These are phyloP conservation scores for Globisporangium orthogonon DNA, from an alignment of 352 stramenopile species.

Conservation along the genomic window DNA sequence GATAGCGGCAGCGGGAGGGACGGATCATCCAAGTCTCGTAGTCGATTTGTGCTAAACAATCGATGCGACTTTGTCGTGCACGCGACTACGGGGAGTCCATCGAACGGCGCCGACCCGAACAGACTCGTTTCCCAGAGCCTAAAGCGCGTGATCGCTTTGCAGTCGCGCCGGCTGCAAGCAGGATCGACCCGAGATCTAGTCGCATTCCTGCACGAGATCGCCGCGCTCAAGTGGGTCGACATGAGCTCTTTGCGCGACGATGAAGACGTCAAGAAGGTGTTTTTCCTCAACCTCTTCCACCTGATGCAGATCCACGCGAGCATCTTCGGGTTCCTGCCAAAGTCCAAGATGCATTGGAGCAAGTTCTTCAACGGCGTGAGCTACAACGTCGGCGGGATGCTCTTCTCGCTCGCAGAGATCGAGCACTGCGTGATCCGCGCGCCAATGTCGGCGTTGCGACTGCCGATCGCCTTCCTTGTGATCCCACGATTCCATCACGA, in stretches of 20 bases:
- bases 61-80: conserved; percentile 23
- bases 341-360: conserved; percentile 41
- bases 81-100: background rate
- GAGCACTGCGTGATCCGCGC: conserved; percentile 46
- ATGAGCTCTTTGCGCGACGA: conserved; percentile 13
- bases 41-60: conserved; percentile 44
- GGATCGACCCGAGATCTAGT: conserved; percentile 30
- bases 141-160: conserved; percentile 14
- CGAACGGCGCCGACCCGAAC: conserved; percentile 9
- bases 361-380: conserved; percentile 55
- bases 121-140: conserved; percentile 12
- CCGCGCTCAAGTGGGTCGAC: conserved; percentile 25
- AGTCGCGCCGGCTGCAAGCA: conserved; percentile 10
- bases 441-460: conserved; percentile 27
- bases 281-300: conserved; percentile 60
- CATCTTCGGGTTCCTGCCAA: conserved; percentile 34
- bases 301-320: conserved; percentile 36
- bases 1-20: conserved; percentile 4
- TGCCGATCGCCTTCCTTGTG: conserved; percentile 35
- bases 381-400: conserved; percentile 38
- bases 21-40: conserved; percentile 11
- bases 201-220: conserved; percentile 26
- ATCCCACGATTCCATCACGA: conserved; percentile 28
- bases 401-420: conserved; percentile 48
- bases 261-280: conserved; percentile 25